Base-by-base conservation (phyloP, 73 alveolate genomes). In the Diophrys sp. region DNA sequence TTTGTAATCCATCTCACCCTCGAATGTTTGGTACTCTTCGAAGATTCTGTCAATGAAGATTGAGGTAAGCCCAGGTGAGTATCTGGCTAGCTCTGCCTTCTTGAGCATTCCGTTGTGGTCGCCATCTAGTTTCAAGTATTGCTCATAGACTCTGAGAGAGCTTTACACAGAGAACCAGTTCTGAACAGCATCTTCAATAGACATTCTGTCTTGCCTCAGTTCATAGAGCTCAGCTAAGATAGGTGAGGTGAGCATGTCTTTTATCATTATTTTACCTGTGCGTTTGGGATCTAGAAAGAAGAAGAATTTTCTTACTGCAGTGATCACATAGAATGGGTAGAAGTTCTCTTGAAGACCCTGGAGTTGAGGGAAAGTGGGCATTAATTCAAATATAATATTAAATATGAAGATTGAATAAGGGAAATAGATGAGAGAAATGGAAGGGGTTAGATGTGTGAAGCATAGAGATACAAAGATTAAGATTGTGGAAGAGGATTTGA, bases 271-370 rank as follows among this genome's bases (percentile, higher is more conserved):
- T 67, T 95, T 94, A 23, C 99, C 99, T 29, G 99, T 97, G 44
- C 97, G 62, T 73, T 91, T 90, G 29, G 97, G 95, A 74, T 91
- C 97, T 88, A 97, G 79, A 89, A 94, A 97, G 91, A 97, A 97
- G 88, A 97, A 97, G 92, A 97, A 97, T 78, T 97, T 97, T 69
- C 99, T 89, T 70, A 95, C 99, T 2, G 99, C 99, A 26, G 99
- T 96, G 86, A 96, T 94, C 44, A 96, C 99, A 77, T 96, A 96
- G 90, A 92, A 96, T 44, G 99, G 99, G 74, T 92, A 96, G 87
- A 96, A 96, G 85, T 95, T 93, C 79, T 94, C 95, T 92, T 93
- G 76, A 24, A 92, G 82, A 34, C 81, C 85, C 70, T 84, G 78
- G 23, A 95, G 78, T 77, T 96, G 90, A 14, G 99, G 93, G 92